phyloP scores from a whole-genome alignment of 129 eudicot species.

The Dittrichia graveolens region DNA sequence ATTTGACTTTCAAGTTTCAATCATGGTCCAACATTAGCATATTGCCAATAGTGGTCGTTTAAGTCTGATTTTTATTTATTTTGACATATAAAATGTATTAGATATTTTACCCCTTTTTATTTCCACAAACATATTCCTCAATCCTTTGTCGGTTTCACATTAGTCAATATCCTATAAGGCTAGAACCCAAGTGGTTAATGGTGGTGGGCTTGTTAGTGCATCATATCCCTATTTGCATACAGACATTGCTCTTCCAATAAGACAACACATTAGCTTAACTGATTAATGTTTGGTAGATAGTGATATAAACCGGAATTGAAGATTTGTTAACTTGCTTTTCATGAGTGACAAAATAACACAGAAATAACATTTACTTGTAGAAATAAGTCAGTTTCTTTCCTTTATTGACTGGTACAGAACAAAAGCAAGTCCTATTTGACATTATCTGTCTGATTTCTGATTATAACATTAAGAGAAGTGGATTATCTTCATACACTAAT shows the following conservation, averaged over 20 bases:
- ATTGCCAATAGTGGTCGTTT: too few species aligned
- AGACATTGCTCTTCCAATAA: not conserved
- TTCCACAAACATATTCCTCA: too few species aligned
- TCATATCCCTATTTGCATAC: not conserved
- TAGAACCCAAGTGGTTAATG: too few species aligned
- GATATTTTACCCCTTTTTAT: too few species aligned
- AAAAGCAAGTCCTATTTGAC: conserved; percentile 3
- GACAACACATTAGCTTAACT: not conserved
- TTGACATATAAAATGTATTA: too few species aligned
- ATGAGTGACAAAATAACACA: not conserved
- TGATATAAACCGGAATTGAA: not conserved
- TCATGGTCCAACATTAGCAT: too few species aligned
- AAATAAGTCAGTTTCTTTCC: conserved; percentile 2
- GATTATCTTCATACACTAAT: too few species aligned
- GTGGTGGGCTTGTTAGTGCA: too few species aligned
- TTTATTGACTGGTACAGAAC: not conserved
- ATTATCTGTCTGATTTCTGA: not conserved
- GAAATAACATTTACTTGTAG: conserved; percentile 4
- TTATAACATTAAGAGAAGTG: not conserved
- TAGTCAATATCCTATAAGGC: too few species aligned
- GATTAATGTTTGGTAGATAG: conserved; percentile 9
- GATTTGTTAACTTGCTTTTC: not conserved
- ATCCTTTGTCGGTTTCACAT: too few species aligned
- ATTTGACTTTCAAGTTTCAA: too few species aligned
- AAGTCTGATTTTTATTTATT: too few species aligned